Base-by-base conservation (phyloP, 805 yeast species). In the Kazachstania martiniae region DNA sequence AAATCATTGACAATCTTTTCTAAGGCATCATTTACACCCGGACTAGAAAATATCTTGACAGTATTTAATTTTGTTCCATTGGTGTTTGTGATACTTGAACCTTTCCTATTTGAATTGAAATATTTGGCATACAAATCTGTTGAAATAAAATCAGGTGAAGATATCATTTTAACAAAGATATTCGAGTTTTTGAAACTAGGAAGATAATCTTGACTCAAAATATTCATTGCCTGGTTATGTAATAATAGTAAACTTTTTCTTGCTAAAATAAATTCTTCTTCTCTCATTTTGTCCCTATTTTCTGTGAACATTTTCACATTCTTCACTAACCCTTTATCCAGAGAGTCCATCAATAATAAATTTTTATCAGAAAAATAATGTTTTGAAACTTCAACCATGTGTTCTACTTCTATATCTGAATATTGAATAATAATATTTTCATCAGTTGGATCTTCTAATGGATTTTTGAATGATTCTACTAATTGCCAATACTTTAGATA, bases 401-500 rank as follows among this genome's bases (percentile, higher is more conserved):
- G 54, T 2, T 40, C 40, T 4, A 49, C 35, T 25, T 50, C 58
- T 4, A 48, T 39, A 1, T 36, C 33, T 2, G 44, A 33, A 16
- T 28, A 25, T 1, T 36, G 45, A 10, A 51, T 52, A 9, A 49
- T 47, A 22, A 46, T 44, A 10, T 56, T 61, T 3, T 53, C 54
- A 19, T 45, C 42, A n/a, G 35, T 42, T 3, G 61, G 53, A 40
- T 61, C 61, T 36, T 70, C 80, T 12, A 86, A 53, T 0, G 95
- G 94, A 30, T 80, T 80, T 43, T 74, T 72, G 24, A 83, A 66
- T 0, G 69, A 63, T 38, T 83, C 80, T 3, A 84, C 77, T 2
- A 71, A 66, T 4, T 69, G 50, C 84, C 86, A 81, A 38, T 73
- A 74, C 5, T 25, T 18, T 9, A 39, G 25, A 7, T 37, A 18